These are phyloP conservation scores for Tylopilus sp. DNA, from an alignment of 768 basidiomycete species.

Conservation along the genomic window DNA sequence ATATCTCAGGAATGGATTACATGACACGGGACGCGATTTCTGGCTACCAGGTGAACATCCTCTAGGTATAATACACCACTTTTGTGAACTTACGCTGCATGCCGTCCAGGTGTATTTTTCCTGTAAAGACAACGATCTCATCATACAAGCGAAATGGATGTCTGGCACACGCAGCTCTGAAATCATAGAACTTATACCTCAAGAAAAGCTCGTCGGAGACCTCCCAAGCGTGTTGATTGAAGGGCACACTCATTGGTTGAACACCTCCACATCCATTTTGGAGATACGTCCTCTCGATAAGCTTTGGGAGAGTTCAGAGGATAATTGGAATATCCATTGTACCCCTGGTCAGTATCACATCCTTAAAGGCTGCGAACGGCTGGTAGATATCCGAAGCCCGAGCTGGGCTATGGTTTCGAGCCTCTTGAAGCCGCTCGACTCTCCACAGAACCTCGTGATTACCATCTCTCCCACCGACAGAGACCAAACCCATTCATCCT, in stretches of 20 bases:
- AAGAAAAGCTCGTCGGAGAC: background rate
- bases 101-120: constrained; percentile 26
- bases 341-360: background rate
- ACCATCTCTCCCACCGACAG: background rate
- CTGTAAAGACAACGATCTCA: background rate
- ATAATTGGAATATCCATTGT: background rate
- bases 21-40: constrained; percentile 8
- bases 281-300: background rate
- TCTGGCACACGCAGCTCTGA: too few relatives aligned
- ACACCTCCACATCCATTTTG: background rate
- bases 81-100: background rate
- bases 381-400: background rate
- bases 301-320: background rate
- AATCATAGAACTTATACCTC: background rate
- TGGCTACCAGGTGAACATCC: constrained; percentile 15
- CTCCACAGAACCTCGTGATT: background rate
- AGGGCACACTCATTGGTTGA: background rate
- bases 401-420: background rate
- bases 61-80: background rate
- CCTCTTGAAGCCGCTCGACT: background rate
- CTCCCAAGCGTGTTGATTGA: background rate
- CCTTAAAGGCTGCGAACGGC: background rate
- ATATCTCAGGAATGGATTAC: background rate
- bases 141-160: constrained; percentile 14
- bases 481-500: too few relatives aligned